Percentiles rank a stretch among this genome's conserved stretches.
These are phyloP conservation scores for Sequoia sempervirens DNA, from an alignment of 75 land plant genomes.

Conservation along the genomic window DNA sequence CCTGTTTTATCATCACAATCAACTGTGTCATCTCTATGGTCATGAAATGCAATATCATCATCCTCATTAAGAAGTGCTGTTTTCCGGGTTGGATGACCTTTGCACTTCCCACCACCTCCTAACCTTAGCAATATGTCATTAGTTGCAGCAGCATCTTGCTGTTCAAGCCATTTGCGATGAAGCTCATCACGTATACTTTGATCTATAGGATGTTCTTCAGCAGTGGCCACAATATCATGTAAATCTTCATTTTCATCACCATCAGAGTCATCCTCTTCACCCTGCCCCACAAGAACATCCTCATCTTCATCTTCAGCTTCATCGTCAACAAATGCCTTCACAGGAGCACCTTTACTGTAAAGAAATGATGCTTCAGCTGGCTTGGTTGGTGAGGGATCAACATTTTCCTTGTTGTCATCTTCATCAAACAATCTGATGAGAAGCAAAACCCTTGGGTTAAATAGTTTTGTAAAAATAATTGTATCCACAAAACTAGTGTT, in stretches of 20 bases:
- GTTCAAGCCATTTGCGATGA: conserved; percentile 87
- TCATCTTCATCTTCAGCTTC: conserved; percentile 97
- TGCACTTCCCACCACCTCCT: conserved; percentile 32
- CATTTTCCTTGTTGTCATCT: conserved; percentile 65
- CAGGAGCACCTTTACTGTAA: conserved; percentile 47
- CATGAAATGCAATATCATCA: conserved; percentile 22
- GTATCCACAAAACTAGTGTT: background rate
- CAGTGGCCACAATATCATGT: conserved; percentile 61
- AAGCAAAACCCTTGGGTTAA: background rate
- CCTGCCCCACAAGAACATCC: conserved; percentile 43
- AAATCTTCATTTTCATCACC: conserved; percentile 49
- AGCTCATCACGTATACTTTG: conserved; percentile 61
- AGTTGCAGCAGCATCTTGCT: conserved; percentile 79
- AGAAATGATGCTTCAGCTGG: conserved; percentile 4
- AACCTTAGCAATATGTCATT: conserved; percentile 62
- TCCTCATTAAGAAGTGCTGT: conserved; percentile 45
- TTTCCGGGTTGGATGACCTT: conserved; percentile 21
- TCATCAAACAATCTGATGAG: conserved; percentile 48
- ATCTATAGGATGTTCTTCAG: conserved; percentile 35
- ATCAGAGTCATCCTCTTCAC: conserved; percentile 70
- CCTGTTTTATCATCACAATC: conserved; percentile 12
- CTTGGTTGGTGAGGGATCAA: conserved; percentile 23
- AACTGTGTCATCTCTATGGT: conserved; percentile 18
- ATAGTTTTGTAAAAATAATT: background rate
- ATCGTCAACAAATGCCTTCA: conserved; percentile 81